Evolutionary conservation across 805 yeast genomes (phyloP).

Genomic region (Lachancea dasiensis): DNA sequence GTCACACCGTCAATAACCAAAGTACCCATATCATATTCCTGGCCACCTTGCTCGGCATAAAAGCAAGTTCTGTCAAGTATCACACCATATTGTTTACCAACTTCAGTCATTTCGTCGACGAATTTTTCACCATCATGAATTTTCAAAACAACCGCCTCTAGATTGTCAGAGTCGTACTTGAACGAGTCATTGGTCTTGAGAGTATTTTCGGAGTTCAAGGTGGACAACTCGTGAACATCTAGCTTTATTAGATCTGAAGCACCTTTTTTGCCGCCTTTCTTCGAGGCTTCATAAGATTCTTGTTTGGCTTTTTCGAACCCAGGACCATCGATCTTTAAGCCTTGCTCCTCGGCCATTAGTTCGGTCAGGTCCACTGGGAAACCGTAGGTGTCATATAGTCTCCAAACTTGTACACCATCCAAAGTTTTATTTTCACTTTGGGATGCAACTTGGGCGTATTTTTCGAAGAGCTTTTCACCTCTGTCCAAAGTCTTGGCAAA

Average conservation of each 20-base stretch:
- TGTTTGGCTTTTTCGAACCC: conserved; percentile 89
- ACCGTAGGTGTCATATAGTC: conserved; percentile 96
- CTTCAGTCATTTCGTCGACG: conserved; percentile 42
- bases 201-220: conserved; percentile 50
- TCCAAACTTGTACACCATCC: conserved; percentile 95
- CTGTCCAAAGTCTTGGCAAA: conserved; percentile 94
- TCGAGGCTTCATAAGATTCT: conserved; percentile 91
- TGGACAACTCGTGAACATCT: conserved; percentile 85
- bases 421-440: conserved; percentile 68
- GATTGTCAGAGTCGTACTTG: conserved; percentile 70
- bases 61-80: conserved; percentile 86
- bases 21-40: conserved; percentile 92
- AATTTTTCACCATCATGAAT: conserved; percentile 64
- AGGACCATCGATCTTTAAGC: conserved; percentile 82
- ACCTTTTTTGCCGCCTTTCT: conserved; percentile 66
- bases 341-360: conserved; percentile 98
- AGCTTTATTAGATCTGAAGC: conserved; percentile 64
- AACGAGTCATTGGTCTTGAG: conserved; percentile 77
- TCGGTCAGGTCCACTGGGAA: conserved; percentile 98
- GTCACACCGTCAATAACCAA: conserved; percentile 80
- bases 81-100: conserved; percentile 63
- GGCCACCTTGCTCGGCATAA: conserved; percentile 99
- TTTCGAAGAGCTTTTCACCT: conserved; percentile 95
- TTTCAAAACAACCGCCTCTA: conserved; percentile 63
- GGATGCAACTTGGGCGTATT: conserved; percentile 79